Evolutionary conservation across 116 monocot genomes (phyloP), one percentile per base, ranked within the genome.

Genomic region (Zostera marina): DNA sequence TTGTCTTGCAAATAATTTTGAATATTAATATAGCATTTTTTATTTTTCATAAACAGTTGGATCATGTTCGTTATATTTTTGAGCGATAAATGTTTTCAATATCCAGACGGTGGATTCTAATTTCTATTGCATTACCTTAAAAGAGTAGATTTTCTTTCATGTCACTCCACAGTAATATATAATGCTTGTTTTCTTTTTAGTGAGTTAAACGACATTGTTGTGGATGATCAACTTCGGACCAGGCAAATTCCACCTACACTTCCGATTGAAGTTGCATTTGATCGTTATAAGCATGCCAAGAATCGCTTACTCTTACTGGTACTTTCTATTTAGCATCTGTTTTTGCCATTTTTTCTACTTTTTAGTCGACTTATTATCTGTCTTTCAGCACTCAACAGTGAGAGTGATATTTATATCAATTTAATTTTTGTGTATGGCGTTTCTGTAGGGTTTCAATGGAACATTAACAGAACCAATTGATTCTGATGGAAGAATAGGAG

Each of bases 191-290:
- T 61, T 69, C 0, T 5, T 53, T 85, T 71, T 62, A 96, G 94
- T 66, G 94, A 96, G 63, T 73, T 96, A 63, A 96, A 88, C 80
- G 85, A 85, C 70, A 96, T 85, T 42, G 77, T 96, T 63, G 94
- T 85, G 55, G 94, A 96, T 75, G 88, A 85, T 47, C 94, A 88
- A 68, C 53, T 88, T 25, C 79, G 94, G 72, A 96, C 80, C 72
- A 88, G 88, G 68, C 82, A 81, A 73, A 74, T 85, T 56, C 94
- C 88, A 65, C 89, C 88, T 63, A 43, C 64, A 52, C 88, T 96
- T 65, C 89, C 82, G 44, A 51, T 52, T 3, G 32, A 47, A 19
- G 63, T 47, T 46, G 82, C 94, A 63, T 73, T 85, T 41, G 71
- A 85, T 19, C 85, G 59, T 32, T 96, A 80, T 70, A 65, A 82